A percentile compares a stretch with the other conserved stretches of the same genome.
phyloP scores from a whole-genome alignment of 108 stramenopile species.

The Hondaea fermentalgiana region DNA sequence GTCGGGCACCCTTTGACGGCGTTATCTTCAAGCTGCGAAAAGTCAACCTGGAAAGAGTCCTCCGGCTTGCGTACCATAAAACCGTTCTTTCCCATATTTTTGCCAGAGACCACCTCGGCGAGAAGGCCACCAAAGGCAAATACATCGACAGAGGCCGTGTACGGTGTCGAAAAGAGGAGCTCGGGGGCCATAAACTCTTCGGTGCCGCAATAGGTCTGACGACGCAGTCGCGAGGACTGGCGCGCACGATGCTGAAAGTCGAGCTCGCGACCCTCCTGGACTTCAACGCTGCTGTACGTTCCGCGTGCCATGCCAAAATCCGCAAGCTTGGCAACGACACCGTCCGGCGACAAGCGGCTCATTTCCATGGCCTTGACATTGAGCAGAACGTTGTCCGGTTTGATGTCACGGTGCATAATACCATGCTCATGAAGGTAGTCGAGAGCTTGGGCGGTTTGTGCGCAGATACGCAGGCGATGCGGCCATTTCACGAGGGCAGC shows the following conservation, averaged over 20 bases:
- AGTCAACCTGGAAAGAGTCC: background rate
- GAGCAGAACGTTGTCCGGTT: slow-evolving; percentile 11
- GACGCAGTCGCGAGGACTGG: background rate
- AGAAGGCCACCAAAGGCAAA: slow-evolving; percentile 16
- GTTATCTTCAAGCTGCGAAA: background rate
- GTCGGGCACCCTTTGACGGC: background rate
- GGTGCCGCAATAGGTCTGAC: slow-evolving; percentile 27
- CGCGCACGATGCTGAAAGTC: background rate
- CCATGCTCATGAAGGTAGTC: slow-evolving; percentile 11
- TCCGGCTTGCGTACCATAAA: slow-evolving; percentile 7
- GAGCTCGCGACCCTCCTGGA: slow-evolving; percentile 7
- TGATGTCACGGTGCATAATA: slow-evolving; percentile 25
- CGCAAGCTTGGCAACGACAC: background rate
- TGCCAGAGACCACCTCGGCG: background rate
- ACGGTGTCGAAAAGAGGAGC: background rate
- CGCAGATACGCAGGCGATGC: background rate
- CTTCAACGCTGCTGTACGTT: background rate
- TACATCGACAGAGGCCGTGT: slow-evolving; percentile 16
- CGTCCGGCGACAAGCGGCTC: background rate
- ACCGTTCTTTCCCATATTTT: background rate
- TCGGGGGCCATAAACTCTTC: slow-evolving; percentile 32
- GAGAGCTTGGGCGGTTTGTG: background rate
- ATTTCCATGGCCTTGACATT: background rate
- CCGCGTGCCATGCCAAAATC: slow-evolving; percentile 29
- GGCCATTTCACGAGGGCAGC: background rate